A percentile compares a stretch with the other conserved stretches of the same genome.
These are phyloP conservation scores for Debaryomyces fabryi DNA, from an alignment of 1,139 yeast species.

Conservation along the genomic window DNA sequence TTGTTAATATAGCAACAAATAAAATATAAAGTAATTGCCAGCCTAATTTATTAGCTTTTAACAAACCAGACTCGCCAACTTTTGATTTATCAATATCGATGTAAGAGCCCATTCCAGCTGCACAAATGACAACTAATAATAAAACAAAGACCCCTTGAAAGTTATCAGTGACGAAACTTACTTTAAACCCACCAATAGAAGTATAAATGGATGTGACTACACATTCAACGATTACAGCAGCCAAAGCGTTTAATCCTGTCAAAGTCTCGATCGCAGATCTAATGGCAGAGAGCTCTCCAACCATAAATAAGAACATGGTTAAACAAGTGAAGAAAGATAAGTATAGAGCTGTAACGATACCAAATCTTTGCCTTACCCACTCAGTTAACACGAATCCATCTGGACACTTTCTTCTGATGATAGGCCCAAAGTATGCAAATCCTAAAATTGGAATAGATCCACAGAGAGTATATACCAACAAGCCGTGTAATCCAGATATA, in stretches of 20 bases:
- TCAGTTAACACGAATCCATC: conserved; percentile 93
- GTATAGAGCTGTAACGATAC: conserved; percentile 69
- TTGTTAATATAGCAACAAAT: conserved; percentile 84
- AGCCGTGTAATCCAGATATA: conserved; percentile 83
- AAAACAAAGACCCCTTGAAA: conserved; percentile 81
- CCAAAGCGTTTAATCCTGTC: conserved; percentile 79
- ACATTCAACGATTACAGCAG: conserved; percentile 85
- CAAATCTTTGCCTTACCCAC: conserved; percentile 87
- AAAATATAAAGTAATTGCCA: conserved; percentile 89
- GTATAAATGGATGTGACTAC: conserved; percentile 87
- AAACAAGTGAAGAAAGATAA: conserved; percentile 80
- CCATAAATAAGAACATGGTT: conserved; percentile 86
- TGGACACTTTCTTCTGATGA: conserved; percentile 78
- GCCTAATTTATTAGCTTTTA: conserved; percentile 70
- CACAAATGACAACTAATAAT: conserved; percentile 66
- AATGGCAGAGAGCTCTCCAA: conserved; percentile 82
- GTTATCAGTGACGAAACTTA: conserved; percentile 86
- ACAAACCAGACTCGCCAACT: conserved; percentile 66
- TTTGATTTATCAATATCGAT: conserved; percentile 65
- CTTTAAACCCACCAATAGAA: conserved; percentile 84
- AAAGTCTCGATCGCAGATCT: conserved; percentile 74
- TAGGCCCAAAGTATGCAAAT: conserved; percentile 82
- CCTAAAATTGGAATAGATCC: conserved; percentile 84
- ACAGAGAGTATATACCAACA: conserved; percentile 76
- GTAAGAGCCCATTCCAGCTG: conserved; percentile 79